phyloP scores from a whole-genome alignment of 306 rosid species.

The Boehmeria nivea region DNA sequence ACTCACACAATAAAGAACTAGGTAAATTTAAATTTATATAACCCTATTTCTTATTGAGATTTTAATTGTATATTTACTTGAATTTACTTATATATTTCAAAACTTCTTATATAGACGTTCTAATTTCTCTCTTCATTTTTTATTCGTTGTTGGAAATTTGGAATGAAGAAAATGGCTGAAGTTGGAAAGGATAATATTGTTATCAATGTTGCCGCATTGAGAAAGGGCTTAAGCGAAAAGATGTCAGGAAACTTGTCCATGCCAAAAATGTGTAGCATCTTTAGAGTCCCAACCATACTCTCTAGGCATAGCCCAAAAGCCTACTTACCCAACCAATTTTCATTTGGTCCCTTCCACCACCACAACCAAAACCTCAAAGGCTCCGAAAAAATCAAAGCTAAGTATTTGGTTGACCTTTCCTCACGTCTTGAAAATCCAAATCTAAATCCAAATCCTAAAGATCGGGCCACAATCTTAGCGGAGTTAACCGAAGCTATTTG shows the following conservation, averaged over 20 bases:
- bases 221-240: neutral
- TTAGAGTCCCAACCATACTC: conserved; percentile 13
- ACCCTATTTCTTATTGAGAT: too few species aligned
- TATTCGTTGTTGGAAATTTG: too few species aligned
- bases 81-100: too few species aligned
- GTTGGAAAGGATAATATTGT: too few species aligned
- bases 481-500: neutral
- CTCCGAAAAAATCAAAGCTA: conserved; percentile 1
- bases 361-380: neutral
- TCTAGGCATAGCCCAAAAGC: neutral
- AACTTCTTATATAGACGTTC: too few species aligned
- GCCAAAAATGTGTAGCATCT: conserved; percentile 9
- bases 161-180: too few species aligned
- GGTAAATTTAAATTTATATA: too few species aligned
- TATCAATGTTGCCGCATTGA: neutral
- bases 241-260: neutral
- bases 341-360: conserved; percentile 23
- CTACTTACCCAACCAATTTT: neutral
- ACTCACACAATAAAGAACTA: too few species aligned
- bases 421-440: neutral
- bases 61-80: too few species aligned
- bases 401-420: conserved; percentile 3
- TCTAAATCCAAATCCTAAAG: neutral
- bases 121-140: too few species aligned
- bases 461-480: neutral